Base-by-base conservation (phyloP, 257 asterid species). In the Solanum commersonii region DNA sequence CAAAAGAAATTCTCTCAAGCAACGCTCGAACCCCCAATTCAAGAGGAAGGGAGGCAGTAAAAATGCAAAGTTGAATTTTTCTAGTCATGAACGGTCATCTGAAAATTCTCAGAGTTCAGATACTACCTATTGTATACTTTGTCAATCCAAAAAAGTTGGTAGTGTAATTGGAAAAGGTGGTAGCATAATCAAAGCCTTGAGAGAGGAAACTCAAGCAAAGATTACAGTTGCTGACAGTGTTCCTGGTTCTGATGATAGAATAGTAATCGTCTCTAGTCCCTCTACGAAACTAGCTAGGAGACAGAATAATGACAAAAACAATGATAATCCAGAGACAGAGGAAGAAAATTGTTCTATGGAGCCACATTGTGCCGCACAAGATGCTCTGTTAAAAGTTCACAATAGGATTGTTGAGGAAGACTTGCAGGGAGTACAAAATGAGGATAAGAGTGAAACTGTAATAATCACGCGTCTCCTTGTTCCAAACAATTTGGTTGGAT, bases 101-200 rank as follows among this genome's bases (percentile, higher is more conserved):
- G 96, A 91, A 89, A 89, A 86, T 86, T 88, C 91, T 67, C 93
- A 87, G 78, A 73, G 87, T 35, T 89, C 96, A 29, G 98, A 93
- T 44, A 95, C 96, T 71, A 89, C 90, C 71, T 95, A 94, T 79
- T 91, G 93, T 33, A 93, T 96, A 89, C 93, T 95, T 82, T 95
- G 98, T 89, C 94, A 91, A 85, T 93, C 96, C 85, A 90, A 85
- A 87, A 96, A 91, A 91, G 91, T 96, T 89, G 98, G 98, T 78
- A 93, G 96, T 88, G 96, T 95, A 29, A 94, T 95, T 90, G 98
- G 98, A 42, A 96, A 95, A 91, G 98, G 98, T 84, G 98, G 98
- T 86, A 92, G 68, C 89, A 94, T 94, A 87, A 91, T 96, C 91
- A 93, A 93, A 91, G 93, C 95, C 78, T 91, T 95, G 86, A 94